phyloP scores from a whole-genome alignment of 495 filamentous ascomycete genomes.

The Chlorociboria aeruginascens region DNA sequence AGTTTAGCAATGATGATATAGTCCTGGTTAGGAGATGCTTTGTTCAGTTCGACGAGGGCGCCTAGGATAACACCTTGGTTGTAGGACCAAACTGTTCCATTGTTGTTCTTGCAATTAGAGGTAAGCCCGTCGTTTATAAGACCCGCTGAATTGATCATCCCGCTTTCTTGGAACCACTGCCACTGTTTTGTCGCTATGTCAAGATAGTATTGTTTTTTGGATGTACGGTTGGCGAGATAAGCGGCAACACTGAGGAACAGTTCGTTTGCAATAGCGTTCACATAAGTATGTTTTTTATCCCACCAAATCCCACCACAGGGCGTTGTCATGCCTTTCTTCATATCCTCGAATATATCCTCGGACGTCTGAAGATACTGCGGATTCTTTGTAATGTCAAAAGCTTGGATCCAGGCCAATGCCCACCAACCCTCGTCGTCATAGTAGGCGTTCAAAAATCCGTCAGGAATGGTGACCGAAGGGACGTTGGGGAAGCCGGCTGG shows the following conservation, averaged over 20 bases:
- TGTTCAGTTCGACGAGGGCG: constrained; percentile 53
- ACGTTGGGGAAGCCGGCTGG: background rate
- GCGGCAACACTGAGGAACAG: constrained; percentile 59
- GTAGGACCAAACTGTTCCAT: constrained; percentile 55
- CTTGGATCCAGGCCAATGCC: constrained; percentile 54
- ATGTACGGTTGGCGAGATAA: constrained; percentile 57
- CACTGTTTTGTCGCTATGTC: constrained; percentile 45
- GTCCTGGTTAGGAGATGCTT: constrained; percentile 25
- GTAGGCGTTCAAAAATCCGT: constrained; percentile 48
- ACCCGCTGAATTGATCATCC: constrained; percentile 52
- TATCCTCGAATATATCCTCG: constrained; percentile 46
- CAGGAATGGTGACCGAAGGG: constrained; percentile 1
- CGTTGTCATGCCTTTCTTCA: constrained; percentile 38
- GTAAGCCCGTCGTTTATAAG: constrained; percentile 63
- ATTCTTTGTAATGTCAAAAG: constrained; percentile 48
- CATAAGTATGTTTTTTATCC: constrained; percentile 47
- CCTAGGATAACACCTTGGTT: constrained; percentile 74
- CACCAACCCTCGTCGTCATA: constrained; percentile 70
- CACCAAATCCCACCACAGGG: constrained; percentile 52
- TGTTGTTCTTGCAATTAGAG: constrained; percentile 52
- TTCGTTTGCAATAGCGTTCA: constrained; percentile 67
- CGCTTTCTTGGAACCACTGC: constrained; percentile 55
- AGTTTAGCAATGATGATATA: constrained; percentile 41
- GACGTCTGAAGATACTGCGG: constrained; percentile 41
- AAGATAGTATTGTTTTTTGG: constrained; percentile 35